Evolutionary conservation across 805 yeast species (phyloP).

Genomic region (Metschnikowia koreensis): DNA sequence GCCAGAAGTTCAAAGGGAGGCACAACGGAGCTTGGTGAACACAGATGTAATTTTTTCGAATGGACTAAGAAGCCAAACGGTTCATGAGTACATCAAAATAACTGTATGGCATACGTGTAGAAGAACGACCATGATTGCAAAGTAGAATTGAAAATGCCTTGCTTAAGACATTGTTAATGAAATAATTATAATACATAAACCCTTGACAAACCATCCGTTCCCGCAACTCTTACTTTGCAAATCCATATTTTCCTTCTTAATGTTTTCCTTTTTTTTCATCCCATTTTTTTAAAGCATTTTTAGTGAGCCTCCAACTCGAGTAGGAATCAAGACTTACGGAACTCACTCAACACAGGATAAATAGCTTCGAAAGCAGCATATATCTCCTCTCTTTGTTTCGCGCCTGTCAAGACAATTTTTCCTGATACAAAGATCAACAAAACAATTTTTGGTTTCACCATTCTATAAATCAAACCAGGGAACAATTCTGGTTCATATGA

Average conservation of each 20-base stretch:
- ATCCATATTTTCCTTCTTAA: background rate
- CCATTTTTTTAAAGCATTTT: background rate
- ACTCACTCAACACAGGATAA: slow-evolving; percentile 97
- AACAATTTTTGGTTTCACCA: slow-evolving; percentile 98
- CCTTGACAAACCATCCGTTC: slow-evolving; percentile 11
- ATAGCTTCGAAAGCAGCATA: slow-evolving; percentile 98
- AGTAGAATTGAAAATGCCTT: slow-evolving; percentile 9
- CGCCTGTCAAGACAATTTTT: slow-evolving; percentile 96
- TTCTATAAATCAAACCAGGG: slow-evolving; percentile 97
- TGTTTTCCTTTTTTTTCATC: background rate
- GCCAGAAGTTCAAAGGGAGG: slow-evolving; percentile 14
- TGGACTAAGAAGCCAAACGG: slow-evolving; percentile 15
- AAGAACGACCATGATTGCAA: background rate
- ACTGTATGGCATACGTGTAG: background rate
- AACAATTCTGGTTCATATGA: slow-evolving; percentile 97
- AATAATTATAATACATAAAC: slow-evolving; percentile 11
- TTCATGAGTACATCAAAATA: background rate
- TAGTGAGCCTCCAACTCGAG: background rate
- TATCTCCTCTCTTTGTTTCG: slow-evolving; percentile 97
- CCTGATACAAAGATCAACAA: slow-evolving; percentile 94
- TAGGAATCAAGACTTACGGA: slow-evolving; percentile 64
- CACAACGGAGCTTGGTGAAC: slow-evolving; percentile 16
- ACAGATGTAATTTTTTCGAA: slow-evolving; percentile 18
- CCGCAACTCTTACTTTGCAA: slow-evolving; percentile 2
- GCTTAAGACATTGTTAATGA: slow-evolving; percentile 8